Percentiles rank a stretch among this genome's conserved stretches.
phyloP scores from a whole-genome alignment of 2,329 filamentous ascomycete species.

The Neofusicoccum ribis region DNA sequence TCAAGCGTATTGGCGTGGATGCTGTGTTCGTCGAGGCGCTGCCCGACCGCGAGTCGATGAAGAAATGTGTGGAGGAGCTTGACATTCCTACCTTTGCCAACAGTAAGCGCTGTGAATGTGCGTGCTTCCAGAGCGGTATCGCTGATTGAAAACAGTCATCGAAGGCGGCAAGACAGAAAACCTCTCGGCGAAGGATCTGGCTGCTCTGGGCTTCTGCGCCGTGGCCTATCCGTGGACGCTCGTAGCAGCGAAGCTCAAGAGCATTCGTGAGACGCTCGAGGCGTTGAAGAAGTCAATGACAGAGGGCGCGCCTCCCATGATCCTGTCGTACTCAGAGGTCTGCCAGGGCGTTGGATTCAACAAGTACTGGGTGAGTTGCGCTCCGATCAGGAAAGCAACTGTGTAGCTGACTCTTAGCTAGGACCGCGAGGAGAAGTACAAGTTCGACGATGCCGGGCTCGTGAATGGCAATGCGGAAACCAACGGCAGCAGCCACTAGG shows the following conservation, averaged over 20 bases:
- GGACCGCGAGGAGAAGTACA: slow-evolving; percentile 28
- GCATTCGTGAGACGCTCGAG: slow-evolving; percentile 40
- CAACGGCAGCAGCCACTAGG: neutral
- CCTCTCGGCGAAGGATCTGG: slow-evolving; percentile 41
- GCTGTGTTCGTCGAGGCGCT: slow-evolving; percentile 50
- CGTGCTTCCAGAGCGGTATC: no score
- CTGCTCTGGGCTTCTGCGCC: slow-evolving; percentile 41
- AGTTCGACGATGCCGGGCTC: slow-evolving; percentile 23
- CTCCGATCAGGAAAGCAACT: neutral
- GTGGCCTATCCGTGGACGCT: slow-evolving; percentile 50
- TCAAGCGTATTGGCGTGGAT: slow-evolving; percentile 47
- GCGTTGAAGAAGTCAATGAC: slow-evolving; percentile 46
- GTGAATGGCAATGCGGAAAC: neutral
- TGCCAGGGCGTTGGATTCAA: slow-evolving; percentile 46
- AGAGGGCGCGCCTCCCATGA: slow-evolving; percentile 44
- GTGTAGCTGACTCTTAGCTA: slow-evolving; percentile 32
- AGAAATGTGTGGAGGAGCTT: slow-evolving; percentile 36
- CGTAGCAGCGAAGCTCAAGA: slow-evolving; percentile 47
- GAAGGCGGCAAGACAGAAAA: slow-evolving; percentile 46
- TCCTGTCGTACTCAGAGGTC: slow-evolving; percentile 47
- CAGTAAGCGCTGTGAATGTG: slow-evolving; percentile 22
- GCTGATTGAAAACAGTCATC: slow-evolving; percentile 29
- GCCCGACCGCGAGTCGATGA: slow-evolving; percentile 47
- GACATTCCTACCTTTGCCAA: slow-evolving; percentile 46
- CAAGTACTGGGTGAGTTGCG: slow-evolving; percentile 26